phyloP scores from a whole-genome alignment of 805 yeast genomes.

The Kodamaea kaohsiungensis region DNA sequence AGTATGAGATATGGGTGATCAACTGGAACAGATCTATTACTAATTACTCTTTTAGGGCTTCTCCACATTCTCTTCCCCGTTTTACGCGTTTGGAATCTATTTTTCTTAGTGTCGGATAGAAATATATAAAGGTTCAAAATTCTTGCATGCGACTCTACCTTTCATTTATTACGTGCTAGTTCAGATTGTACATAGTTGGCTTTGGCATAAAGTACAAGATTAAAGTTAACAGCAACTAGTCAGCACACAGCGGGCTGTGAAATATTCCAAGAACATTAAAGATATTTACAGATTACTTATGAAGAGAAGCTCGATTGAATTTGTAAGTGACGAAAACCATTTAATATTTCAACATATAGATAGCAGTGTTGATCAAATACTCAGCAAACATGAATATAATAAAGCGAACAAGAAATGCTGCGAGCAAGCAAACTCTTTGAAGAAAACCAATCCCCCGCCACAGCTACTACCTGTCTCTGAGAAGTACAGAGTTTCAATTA shows the following conservation, averaged over 20 bases:
- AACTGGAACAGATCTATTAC: neutral
- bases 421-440: neutral
- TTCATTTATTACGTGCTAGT: neutral
- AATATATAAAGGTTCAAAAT: neutral
- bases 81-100: neutral
- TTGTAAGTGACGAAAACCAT: neutral
- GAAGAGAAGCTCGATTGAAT: constrained; percentile 6
- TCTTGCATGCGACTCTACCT: neutral
- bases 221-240: neutral
- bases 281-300: neutral
- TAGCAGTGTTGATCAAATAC: neutral
- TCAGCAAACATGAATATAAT: neutral
- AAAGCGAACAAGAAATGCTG: neutral
- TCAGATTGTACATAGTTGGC: neutral
- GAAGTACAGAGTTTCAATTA: neutral
- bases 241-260: neutral
- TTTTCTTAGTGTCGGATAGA: neutral
- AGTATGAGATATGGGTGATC: neutral
- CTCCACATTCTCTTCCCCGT: neutral
- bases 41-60: neutral
- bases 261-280: neutral
- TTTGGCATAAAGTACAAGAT: neutral
- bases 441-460: neutral
- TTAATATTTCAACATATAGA: neutral
- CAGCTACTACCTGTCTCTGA: neutral